Base-by-base conservation (phyloP, 306 rosid genomes). In the Pyrus communis region DNA sequence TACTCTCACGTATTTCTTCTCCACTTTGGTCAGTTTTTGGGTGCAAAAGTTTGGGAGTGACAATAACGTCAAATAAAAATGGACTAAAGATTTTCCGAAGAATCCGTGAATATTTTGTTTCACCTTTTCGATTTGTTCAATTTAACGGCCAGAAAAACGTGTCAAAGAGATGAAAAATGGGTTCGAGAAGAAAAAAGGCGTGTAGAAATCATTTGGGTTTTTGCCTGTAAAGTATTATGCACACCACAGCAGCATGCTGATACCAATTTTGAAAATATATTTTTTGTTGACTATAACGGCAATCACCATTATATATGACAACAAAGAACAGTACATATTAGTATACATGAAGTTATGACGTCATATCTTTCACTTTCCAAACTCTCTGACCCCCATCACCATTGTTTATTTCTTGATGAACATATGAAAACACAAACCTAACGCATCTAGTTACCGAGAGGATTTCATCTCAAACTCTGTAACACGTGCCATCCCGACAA, bases 391-490 rank as follows among this genome's bases (percentile, higher is more conserved):
- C 9, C 40, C 10, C 42, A 38, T 38, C 42, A 38, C 10, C 70
- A 35, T 35, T 19, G 28, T 66, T 66, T 66, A 66, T 66, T 35
- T 66, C 28, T 66, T 19, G 70, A 35, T 66, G 70, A 80, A 75
- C 71, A 61, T 18, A 15, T 22, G 65, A 35, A 63, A 61, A 75
- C 54, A 80, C 67, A 63, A 21, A 58, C 59, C 18, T 14, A 40
- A 21, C 1, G 30, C n/a, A 67, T 11, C 18, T 59, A 8, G 76
- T 25, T 65, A 52, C 43, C 17, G 42, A 42, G 75, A 54, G 57
- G 80, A 75, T 52, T 65, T 25, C 38, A 70, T 75, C 52, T 38
- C 77, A 75, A 62, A 61, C 80, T 63, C 68, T 30, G 33, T 7
- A 70, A 63, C 77, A 11, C 18, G 40, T 11, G 62, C 38, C 67